Conservation (phyloP, 768 basidiomycete genomes). For the Exidia glandulosa region DNA sequence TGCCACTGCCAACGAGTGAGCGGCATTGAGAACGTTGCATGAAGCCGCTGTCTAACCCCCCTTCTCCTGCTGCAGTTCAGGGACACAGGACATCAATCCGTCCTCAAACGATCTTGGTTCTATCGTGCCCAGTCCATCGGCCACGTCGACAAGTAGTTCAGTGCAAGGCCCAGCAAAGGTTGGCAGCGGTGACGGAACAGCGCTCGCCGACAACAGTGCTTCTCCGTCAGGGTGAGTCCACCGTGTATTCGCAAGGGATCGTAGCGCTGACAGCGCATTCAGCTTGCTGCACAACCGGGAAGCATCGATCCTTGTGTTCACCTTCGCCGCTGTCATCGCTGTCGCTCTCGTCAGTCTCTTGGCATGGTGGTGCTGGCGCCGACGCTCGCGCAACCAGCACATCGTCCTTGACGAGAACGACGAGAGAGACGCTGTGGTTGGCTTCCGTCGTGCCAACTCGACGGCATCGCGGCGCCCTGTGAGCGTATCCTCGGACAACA, state of each 20-base stretch:
- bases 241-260: background rate
- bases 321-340: background rate
- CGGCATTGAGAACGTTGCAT: background rate
- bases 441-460: background rate
- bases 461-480: background rate
- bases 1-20: background rate
- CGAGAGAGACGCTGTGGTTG: background rate
- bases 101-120: too few species aligned
- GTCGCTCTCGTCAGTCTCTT: background rate
- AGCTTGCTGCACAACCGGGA: background rate
- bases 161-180: background rate
- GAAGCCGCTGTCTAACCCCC: too few species aligned
- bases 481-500: background rate
- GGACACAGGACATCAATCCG: too few species aligned
- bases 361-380: background rate
- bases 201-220: background rate
- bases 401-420: background rate
- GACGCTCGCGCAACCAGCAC: background rate
- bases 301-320: background rate
- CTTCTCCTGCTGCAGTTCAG: too few species aligned
- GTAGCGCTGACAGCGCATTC: background rate
- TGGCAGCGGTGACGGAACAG: background rate
- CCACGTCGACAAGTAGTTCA: too few species aligned
- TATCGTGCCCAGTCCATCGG: too few species aligned
- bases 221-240: background rate